A percentile compares a stretch with the other conserved stretches of the same genome.
phyloP scores from a whole-genome alignment of 805 yeast genomes.

The Candida nitratophila region DNA sequence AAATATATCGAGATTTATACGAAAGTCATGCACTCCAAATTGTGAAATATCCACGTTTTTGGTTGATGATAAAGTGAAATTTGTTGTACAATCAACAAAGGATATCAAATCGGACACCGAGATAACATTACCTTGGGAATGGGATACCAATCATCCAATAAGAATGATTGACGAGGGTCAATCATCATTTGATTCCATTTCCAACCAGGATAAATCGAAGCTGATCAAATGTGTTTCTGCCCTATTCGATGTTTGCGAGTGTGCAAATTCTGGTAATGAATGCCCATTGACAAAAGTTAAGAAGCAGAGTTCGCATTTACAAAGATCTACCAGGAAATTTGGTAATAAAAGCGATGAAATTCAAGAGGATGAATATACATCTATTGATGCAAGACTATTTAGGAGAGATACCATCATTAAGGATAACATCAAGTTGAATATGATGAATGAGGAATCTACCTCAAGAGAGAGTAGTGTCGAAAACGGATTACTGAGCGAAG shows the following conservation, averaged over 20 bases:
- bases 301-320: conserved; percentile 52
- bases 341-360: conserved; percentile 21
- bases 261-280: conserved; percentile 48
- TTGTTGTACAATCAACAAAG: conserved; percentile 49
- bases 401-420: conserved; percentile 6
- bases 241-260: conserved; percentile 51
- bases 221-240: conserved; percentile 58
- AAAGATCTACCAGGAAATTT: conserved; percentile 50
- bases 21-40: conserved; percentile 75
- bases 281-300: conserved; percentile 57
- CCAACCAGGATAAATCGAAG: conserved; percentile 45
- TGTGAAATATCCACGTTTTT: conserved; percentile 51
- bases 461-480: not conserved
- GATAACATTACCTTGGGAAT: conserved; percentile 77
- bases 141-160: conserved; percentile 80
- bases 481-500: not conserved
- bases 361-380: conserved; percentile 22
- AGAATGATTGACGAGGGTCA: conserved; percentile 40
- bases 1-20: conserved; percentile 62
- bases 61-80: conserved; percentile 32
- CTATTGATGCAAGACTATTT: conserved; percentile 26
- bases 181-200: conserved; percentile 44
- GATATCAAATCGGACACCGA: conserved; percentile 63
- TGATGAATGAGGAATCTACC: not conserved
- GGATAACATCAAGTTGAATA: not conserved